Base-by-base conservation (phyloP, 164 flowering plant species). In the Liriodendron chinense region DNA sequence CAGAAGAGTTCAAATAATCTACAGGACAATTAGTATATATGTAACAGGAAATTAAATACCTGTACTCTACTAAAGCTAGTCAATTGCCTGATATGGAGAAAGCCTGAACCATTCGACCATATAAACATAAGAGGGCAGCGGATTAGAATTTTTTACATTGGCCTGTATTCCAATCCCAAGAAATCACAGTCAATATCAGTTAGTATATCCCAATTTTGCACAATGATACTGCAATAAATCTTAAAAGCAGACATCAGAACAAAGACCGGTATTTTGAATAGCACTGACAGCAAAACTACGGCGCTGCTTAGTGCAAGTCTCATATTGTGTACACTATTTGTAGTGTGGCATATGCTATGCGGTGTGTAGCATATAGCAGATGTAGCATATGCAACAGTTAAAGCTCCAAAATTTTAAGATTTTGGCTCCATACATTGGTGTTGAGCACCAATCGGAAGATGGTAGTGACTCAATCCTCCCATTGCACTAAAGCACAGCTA, bases 61-160 rank as follows among this genome's bases (percentile, higher is more conserved):
- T 69, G 61, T 34, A 61, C 70, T 59, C 53, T 25, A 47, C 50
- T 67, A 62, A 65, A 57, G 71, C 69, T 69, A 77, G 57, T 12
- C 8, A 24, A 57, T 59, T 47, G 10, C 71, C 68, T 68, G 68
- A 12, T 53, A 53, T n/a, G 47, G 61, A 14, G 68, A 57, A 77
- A 74, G 43, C 69, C 63, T 56, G 65, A 74, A 77, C 72, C 71
- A 70, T 57, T 48, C 63, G 34, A 28, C 61, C 14, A 21, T 22
- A 28, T 12, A 53, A 53, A 34, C 43, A 34, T 12, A 13, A 62
- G 43, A 74, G 26, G 68, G 59, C 59, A 53, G 59, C 59, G 9
- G 59, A 53, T 12, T 53, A 12, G 59, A 53, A 53, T 16, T 53
- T 16, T 34, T 53, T 12, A 12, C 59, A 12, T 53, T 16, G 1